Percentiles rank a stretch among this genome's conserved stretches.
phyloP scores from a whole-genome alignment of 2,329 filamentous ascomycete species.

The Ascochyta fabae region DNA sequence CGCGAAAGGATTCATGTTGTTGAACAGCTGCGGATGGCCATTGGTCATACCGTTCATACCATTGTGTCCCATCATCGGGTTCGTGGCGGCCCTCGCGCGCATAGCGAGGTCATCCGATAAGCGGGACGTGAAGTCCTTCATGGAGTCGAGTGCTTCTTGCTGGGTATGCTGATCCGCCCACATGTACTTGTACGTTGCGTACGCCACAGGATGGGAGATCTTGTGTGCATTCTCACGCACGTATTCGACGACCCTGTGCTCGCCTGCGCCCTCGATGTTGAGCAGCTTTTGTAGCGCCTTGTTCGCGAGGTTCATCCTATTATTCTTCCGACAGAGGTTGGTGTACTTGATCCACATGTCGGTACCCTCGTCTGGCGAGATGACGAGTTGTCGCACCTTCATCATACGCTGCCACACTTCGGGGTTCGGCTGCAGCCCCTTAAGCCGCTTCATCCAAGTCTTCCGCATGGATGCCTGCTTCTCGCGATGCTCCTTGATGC shows the following conservation, averaged over 20 bases:
- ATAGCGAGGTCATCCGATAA: slow-evolving; percentile 65
- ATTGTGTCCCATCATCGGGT: slow-evolving; percentile 44
- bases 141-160: slow-evolving; percentile 58
- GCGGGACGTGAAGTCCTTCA: slow-evolving; percentile 67
- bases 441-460: slow-evolving; percentile 94
- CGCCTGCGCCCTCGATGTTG: slow-evolving; percentile 45
- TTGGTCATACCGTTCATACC: slow-evolving; percentile 54
- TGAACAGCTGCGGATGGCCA: slow-evolving; percentile 44
- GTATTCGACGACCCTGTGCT: slow-evolving; percentile 42
- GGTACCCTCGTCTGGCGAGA: slow-evolving; percentile 89
- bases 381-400: slow-evolving; percentile 89
- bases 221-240: slow-evolving; percentile 49
- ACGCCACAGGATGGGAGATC: slow-evolving; percentile 80
- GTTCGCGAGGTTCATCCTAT: slow-evolving; percentile 91
- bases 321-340: slow-evolving; percentile 96
- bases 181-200: slow-evolving; percentile 96
- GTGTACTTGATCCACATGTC: slow-evolving; percentile 99
- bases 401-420: slow-evolving; percentile 99
- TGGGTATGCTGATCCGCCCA: slow-evolving; percentile 72
- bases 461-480: slow-evolving; percentile 90
- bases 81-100: slow-evolving; percentile 42
- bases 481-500: slow-evolving; percentile 68
- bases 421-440: slow-evolving; percentile 94
- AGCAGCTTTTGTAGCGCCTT: slow-evolving; percentile 94
- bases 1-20: slow-evolving; percentile 46